Evolutionary conservation across 805 yeast genomes (phyloP), one percentile per base, ranked within the genome.

Genomic region (Yarrowia phangngaensis): DNA sequence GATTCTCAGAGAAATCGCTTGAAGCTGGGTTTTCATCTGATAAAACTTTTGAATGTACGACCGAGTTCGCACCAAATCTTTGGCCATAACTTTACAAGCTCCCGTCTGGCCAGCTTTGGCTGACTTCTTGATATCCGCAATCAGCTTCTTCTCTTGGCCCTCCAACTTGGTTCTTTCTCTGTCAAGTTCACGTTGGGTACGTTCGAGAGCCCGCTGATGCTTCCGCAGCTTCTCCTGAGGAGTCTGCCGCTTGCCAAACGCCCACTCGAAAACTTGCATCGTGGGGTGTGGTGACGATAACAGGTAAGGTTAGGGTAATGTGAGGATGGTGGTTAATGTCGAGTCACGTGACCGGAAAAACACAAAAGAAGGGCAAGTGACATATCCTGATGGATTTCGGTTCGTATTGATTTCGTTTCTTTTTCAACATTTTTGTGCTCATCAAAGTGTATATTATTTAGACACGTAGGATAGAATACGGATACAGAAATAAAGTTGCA

Each of bases 201-300:
- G 80, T 60, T 92, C 98, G 20, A 92, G 71, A 5, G 96, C 94
- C 51, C 99, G 71, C 70, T 94, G 98, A 67, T 92, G 94, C 79
- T 80, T 90, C 55, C 97, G 79, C 63, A 92, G 76, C 64, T 88
- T 76, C 68, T 92, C 98, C 63, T 89, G 97, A 8, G 98, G 97
- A 38, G 97, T 87, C 54, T 84, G 69, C 62, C 82, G 78, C 73
- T 87, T 85, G 8, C 98, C 98, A 68, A 92, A 92, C 20, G 85
- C 87, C 97, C 97, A 92, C 60, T 89, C 95, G 56, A 92, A 38
- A 19, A 38, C 45, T 38, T 38, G 45, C 45, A 38, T 38, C 23
- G 45, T 38, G 24, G 45, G 23, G n/a, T 27, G 45, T 38, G 45
- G n/a, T 38, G 43, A 30, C 13, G 14, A n/a, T 35, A 23, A 12